phyloP scores from a whole-genome alignment of 2,329 filamentous ascomycete species.

The Neospermospora avenae region DNA sequence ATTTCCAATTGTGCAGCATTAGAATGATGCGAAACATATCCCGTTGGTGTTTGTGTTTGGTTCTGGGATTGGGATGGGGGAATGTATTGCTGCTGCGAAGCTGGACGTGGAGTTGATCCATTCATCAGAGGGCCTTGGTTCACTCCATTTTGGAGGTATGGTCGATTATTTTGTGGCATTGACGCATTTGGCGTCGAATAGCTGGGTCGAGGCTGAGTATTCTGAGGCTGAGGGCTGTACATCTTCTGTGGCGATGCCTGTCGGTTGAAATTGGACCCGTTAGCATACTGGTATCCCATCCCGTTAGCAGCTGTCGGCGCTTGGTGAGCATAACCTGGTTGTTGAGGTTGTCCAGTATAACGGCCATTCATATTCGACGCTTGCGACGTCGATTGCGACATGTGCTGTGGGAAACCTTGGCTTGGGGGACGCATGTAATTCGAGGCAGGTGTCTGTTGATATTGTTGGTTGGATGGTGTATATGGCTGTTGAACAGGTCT shows the following conservation, averaged over 20 bases:
- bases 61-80: too few relatives aligned
- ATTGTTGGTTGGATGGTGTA: constrained; percentile 24
- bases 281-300: constrained; percentile 29
- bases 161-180: constrained; percentile 22
- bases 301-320: constrained; percentile 28
- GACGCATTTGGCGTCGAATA: constrained; percentile 29
- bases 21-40: constrained; percentile 6
- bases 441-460: constrained; percentile 24
- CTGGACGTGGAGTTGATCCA: constrained; percentile 21
- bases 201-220: constrained; percentile 20
- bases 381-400: constrained; percentile 21
- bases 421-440: constrained; percentile 26
- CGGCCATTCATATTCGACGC: constrained; percentile 27
- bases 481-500: constrained; percentile 32
- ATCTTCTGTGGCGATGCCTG: constrained; percentile 34
- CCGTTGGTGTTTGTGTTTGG: constrained; percentile 19
- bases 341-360: constrained; percentile 26
- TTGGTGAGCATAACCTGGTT: constrained; percentile 28
- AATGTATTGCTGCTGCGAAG: constrained; percentile 22
- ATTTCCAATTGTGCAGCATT: constrained; percentile 34
- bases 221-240: constrained; percentile 28
- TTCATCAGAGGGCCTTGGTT: constrained; percentile 26
- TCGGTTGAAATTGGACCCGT: constrained; percentile 24
- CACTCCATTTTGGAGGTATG: constrained; percentile 24
- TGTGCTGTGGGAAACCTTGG: constrained; percentile 25